Evolutionary conservation across 306 rosid species (phyloP).

Genomic region (Luffa aegyptiaca): DNA sequence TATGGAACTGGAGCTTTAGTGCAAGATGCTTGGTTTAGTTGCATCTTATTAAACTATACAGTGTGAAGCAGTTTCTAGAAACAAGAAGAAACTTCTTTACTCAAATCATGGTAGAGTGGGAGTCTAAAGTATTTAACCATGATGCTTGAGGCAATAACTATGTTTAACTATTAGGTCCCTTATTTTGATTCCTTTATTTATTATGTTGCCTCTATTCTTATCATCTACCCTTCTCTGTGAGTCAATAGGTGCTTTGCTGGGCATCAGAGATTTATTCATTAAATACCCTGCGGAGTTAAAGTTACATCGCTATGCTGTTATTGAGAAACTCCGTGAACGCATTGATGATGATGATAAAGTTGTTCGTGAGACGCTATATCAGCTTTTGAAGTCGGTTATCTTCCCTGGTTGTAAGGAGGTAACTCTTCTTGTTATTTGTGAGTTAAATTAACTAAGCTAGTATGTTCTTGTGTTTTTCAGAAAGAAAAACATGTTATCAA

Average conservation of each 20-base stretch:
- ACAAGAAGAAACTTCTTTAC: background rate
- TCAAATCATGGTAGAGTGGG: background rate
- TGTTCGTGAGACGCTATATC: slow-evolving; percentile 57
- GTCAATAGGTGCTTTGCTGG: slow-evolving; percentile 64
- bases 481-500: background rate
- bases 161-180: background rate
- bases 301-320: slow-evolving; percentile 52
- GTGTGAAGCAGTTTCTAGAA: background rate
- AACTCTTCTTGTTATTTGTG: background rate
- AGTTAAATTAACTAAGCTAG: background rate
- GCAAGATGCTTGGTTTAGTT: background rate
- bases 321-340: slow-evolving; percentile 75
- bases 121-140: background rate
- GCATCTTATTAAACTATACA: background rate
- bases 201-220: background rate
- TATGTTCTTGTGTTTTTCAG: background rate
- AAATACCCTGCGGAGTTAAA: slow-evolving; percentile 59
- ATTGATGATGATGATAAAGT: slow-evolving; percentile 64
- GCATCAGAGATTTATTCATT: slow-evolving; percentile 60
- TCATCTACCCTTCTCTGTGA: background rate
- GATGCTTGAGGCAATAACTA: background rate
- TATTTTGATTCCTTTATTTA: background rate
- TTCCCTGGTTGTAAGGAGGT: slow-evolving; percentile 81
- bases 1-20: background rate
- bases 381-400: slow-evolving; percentile 57